Base-by-base conservation (phyloP, 2,329 filamentous ascomycete genomes). In the Exophiala oligosperma region DNA sequence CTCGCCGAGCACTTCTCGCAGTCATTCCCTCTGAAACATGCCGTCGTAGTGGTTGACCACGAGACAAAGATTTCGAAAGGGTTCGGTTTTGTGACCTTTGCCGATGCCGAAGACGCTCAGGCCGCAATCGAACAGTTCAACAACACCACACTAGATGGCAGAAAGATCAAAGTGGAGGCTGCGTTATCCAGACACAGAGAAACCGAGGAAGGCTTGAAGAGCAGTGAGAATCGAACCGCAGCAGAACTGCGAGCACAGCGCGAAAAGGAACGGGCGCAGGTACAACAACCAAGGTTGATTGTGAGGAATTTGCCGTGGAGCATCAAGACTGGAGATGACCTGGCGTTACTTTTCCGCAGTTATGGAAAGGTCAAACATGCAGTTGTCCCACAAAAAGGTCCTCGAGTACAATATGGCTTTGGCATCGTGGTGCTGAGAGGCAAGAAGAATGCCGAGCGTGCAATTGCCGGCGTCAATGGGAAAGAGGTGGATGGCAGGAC, bases 71-170 rank as follows among this genome's bases (percentile, higher is more conserved):
- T 87, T 66, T 97, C 91, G 12, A 89, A 91, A 71, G 93, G 94
- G 17, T 99, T 92, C 73, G 94, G 94, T 53, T 99, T 99, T 74
- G 93, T 99, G 57, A 97, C 94, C 1, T 94, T 99, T 69, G 91
- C 92, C 67, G 94, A 99, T 71, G 84, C 89, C 29, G 92, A 97
- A 65, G 94, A 99, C 78, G 92, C 93, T 11, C 79, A 87, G 64
- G 84, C 87, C 63, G 95, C 94, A 17, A 84, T 90, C 70, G 84
- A 88, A 57, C 89, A 95, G 72, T 84, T 97, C 70, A 85, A 96
- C 73, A 90, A 90, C 62, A 81, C 88, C 47, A 77, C 85, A 26
- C 84, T 96, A 67, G 84, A 92, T 50, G 93, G 92, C 21, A 86
- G 88, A 67, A 90, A 89, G 64, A 86, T 99, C 68, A 87, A 86